Base-by-base conservation (phyloP, 768 basidiomycete species). In the Boletus tylopilopsis region DNA sequence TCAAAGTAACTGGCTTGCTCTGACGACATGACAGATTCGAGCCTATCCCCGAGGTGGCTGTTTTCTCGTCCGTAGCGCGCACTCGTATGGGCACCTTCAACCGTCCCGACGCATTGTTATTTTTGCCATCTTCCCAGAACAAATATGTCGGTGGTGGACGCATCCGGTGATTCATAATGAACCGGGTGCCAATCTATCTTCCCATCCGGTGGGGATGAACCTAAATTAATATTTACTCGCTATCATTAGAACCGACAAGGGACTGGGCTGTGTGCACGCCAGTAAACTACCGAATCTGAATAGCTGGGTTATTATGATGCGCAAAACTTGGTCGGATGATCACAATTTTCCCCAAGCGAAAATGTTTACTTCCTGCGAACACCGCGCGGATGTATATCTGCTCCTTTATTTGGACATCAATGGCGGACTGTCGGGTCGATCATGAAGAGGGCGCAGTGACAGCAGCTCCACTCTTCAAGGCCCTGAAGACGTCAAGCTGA, bases 371-470 rank as follows among this genome's bases (percentile, higher is more conserved):
- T 22, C 5, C 6, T 24, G 15, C 25, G 36, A 19, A 44, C 23
- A 35, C 29, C 15, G 37, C 41, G 7, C 24, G 22, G 21, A 33
- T 3, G 18, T 18, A 25, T n/a, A 18, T 13, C 27, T 11, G 10
- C 27, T 19, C 18, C 49, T 29, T 34, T 41, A 47, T 56, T 50
- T 44, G 42, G 42, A 25, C 21, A 5, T 11, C 7, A 13, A 39
- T 37, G 18, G 27, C 8, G 33, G 42, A 18, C 39, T 8, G 30
- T 50, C n/a, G 32, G 49, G 53, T 58, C 61, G 62, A 58, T 61
- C 62, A 61, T 64, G 62, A 62, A 57, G 22, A 42, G 44, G 41
- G 48, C 47, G 22, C 23, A 22, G n/a, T 46, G 53, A 49, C 45
- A 13, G 29, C 16, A 23, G 23, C 56, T 62, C 56, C 61, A 62